Conservation (phyloP, 805 yeast species). For the Metschnikowia cubensis region DNA sequence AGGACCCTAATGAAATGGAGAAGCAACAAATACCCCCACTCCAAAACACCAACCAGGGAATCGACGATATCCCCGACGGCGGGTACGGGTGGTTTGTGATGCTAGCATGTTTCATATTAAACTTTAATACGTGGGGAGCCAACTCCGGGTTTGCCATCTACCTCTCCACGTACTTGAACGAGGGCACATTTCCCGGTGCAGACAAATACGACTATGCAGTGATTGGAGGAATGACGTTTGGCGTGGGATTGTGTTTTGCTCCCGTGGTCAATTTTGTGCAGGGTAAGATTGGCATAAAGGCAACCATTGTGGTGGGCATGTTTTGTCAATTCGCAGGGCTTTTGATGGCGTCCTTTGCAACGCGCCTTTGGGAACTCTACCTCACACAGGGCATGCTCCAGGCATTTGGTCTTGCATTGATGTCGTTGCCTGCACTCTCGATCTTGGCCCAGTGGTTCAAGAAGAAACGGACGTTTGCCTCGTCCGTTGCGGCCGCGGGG, state of each 20-base stretch:
- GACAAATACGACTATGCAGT: constrained; percentile 56
- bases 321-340: constrained; percentile 50
- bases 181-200: constrained; percentile 50
- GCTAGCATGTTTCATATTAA: constrained; percentile 45
- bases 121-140: constrained; percentile 70
- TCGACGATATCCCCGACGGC: constrained; percentile 41
- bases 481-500: constrained; percentile 47
- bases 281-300: constrained; percentile 46
- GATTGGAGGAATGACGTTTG: constrained; percentile 64
- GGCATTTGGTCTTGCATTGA: constrained; percentile 53
- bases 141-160: constrained; percentile 65
- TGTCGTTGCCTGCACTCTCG: constrained; percentile 56
- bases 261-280: constrained; percentile 52
- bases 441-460: constrained; percentile 69
- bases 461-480: constrained; percentile 53
- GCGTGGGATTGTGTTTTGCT: constrained; percentile 53
- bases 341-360: constrained; percentile 57
- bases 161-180: constrained; percentile 51
- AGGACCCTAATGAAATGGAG: background rate
- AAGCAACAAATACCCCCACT: background rate
- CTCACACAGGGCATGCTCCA: constrained; percentile 64
- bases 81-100: constrained; percentile 69
- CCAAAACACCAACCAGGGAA: background rate
- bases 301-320: constrained; percentile 48
- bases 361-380: constrained; percentile 60